Evolutionary conservation across 1,139 yeast genomes (phyloP).

Genomic region (Candida buenavistaensis): DNA sequence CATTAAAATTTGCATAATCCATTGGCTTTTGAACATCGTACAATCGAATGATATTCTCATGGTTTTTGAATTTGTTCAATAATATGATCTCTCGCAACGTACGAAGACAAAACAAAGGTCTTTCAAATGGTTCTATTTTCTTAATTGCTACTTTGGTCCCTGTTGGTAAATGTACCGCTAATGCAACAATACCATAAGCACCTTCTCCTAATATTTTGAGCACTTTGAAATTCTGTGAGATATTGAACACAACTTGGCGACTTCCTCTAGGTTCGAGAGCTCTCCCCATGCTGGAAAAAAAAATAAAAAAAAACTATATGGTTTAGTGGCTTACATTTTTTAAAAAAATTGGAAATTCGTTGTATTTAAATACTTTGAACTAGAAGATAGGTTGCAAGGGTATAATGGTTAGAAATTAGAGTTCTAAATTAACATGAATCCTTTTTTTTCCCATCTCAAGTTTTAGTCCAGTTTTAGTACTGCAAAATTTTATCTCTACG

Average conservation of each 20-base stretch:
- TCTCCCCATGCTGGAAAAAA: slow-evolving; percentile 1
- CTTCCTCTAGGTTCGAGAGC: slow-evolving; percentile 4
- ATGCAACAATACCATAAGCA: slow-evolving; percentile 96
- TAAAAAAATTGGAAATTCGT: too few relatives aligned
- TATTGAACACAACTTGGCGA: slow-evolving; percentile 73
- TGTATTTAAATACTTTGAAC: too few relatives aligned
- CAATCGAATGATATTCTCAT: slow-evolving; percentile 89
- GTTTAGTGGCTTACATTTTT: too few relatives aligned
- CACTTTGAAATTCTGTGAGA: slow-evolving; percentile 83
- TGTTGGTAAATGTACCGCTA: slow-evolving; percentile 86
- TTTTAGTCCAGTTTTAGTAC: not conserved
- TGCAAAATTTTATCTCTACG: not conserved
- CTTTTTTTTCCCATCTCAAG: too few relatives aligned
- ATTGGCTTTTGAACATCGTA: slow-evolving; percentile 89
- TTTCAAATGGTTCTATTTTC: slow-evolving; percentile 90
- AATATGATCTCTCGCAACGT: slow-evolving; percentile 89
- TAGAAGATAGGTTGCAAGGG: too few relatives aligned
- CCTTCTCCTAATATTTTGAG: slow-evolving; percentile 89
- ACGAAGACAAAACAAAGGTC: slow-evolving; percentile 87
- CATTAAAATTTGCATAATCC: slow-evolving; percentile 71
- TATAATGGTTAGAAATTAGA: too few relatives aligned
- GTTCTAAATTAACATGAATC: too few relatives aligned
- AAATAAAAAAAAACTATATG: not conserved
- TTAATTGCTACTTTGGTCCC: slow-evolving; percentile 92
- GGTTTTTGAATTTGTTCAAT: slow-evolving; percentile 73